Evolutionary conservation across 2,329 filamentous ascomycete species (phyloP).

Genomic region (Calonectria pteridis): DNA sequence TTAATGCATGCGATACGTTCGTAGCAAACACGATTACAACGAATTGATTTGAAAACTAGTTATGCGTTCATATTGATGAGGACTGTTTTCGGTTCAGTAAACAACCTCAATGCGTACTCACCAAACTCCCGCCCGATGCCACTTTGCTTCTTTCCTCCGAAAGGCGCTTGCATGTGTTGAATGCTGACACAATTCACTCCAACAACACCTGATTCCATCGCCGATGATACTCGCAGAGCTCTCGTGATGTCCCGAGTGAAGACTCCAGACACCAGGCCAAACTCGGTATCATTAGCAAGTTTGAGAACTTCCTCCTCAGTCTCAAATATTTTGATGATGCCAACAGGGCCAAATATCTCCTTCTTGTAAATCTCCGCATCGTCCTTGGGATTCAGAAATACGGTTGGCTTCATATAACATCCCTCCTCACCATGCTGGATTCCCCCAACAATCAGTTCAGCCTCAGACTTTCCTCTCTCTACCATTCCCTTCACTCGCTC

Average conservation of each 20-base stretch:
- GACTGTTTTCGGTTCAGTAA: constrained; percentile 29
- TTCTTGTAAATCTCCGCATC: constrained; percentile 21
- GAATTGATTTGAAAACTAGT: background rate
- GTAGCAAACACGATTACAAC: background rate
- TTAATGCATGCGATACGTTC: background rate
- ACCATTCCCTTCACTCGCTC: constrained; percentile 21
- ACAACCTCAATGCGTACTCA: constrained; percentile 26
- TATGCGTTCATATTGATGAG: constrained; percentile 28
- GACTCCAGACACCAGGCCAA: constrained; percentile 26
- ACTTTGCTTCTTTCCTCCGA: constrained; percentile 28
- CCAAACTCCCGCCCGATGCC: constrained; percentile 28
- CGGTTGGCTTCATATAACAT: constrained; percentile 25
- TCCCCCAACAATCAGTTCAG: constrained; percentile 25
- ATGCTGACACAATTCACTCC: constrained; percentile 28
- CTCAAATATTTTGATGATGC: constrained; percentile 29
- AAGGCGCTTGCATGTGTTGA: constrained; percentile 21
- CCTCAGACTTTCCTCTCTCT: constrained; percentile 18
- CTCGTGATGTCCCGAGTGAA: constrained; percentile 22
- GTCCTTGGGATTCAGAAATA: constrained; percentile 24
- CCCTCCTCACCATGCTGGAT: constrained; percentile 17
- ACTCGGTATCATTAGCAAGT: constrained; percentile 29
- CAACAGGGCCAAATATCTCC: constrained; percentile 27
- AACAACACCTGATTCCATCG: constrained; percentile 25
- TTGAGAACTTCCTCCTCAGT: constrained; percentile 24
- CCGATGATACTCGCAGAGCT: constrained; percentile 24